These are phyloP conservation scores for Fusarium scirpi DNA, from an alignment of 2,329 filamentous ascomycete genomes.

Conservation along the genomic window DNA sequence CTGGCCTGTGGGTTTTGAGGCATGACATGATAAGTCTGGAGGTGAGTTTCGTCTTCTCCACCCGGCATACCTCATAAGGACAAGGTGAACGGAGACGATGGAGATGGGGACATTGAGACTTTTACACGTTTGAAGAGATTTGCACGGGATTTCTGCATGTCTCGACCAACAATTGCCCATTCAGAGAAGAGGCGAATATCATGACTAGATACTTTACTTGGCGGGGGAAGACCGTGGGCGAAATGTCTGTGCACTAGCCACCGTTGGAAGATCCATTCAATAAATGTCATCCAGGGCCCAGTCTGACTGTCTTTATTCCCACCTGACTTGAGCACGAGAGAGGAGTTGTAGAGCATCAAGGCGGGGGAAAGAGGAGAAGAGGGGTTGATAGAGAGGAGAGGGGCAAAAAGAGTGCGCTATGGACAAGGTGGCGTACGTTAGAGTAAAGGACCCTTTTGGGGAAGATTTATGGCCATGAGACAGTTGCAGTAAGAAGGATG, in stretches of 20 bases:
- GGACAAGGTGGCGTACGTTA: conserved; percentile 27
- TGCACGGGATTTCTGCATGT: not conserved
- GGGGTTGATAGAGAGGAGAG: conserved; percentile 12
- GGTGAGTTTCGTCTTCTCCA: conserved; percentile 9
- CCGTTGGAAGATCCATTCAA: not conserved
- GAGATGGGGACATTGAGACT: not conserved
- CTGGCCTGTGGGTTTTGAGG: conserved; percentile 18
- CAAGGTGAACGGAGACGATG: conserved; percentile 7
- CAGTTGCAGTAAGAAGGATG: not conserved
- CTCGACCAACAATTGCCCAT: conserved; percentile 5
- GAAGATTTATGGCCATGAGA: not conserved
- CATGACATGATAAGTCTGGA: conserved; percentile 15
- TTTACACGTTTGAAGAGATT: conserved; percentile 3
- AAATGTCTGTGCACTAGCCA: not conserved
- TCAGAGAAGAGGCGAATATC: not conserved
- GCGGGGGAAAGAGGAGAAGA: conserved; percentile 28
- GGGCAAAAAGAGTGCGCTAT: conserved; percentile 4
- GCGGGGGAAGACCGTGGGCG: not conserved
- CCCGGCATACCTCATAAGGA: conserved; percentile 18
- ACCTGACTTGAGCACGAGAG: conserved; percentile 24
- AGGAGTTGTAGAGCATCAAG: conserved; percentile 26
- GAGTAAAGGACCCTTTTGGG: conserved; percentile 2
- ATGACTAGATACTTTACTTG: not conserved
- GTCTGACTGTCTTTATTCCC: conserved; percentile 9
- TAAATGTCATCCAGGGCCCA: conserved; percentile 3